A percentile compares a stretch with the other conserved stretches of the same genome.
phyloP scores from a whole-genome alignment of 169 alveolate species.

The Hepatocystis sp. region DNA sequence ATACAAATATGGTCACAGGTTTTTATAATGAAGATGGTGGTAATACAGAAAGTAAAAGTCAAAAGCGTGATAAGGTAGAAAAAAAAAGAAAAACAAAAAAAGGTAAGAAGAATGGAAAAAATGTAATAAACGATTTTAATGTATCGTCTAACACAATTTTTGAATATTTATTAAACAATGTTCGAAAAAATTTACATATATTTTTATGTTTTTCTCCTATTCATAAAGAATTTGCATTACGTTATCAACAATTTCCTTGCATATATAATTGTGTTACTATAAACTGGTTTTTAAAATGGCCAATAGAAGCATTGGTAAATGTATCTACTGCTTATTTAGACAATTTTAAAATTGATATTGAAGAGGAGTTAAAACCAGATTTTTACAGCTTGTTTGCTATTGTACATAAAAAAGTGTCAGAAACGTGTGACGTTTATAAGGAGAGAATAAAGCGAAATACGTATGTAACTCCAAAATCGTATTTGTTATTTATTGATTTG shows the following conservation, averaged over 20 bases:
- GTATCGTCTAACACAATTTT: slow-evolving; percentile 41
- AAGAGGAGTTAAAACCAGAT: slow-evolving; percentile 53
- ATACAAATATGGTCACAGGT: too few relatives aligned
- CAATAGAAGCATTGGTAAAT: slow-evolving; percentile 96
- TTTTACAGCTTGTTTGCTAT: slow-evolving; percentile 64
- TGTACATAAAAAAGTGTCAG: slow-evolving; percentile 91
- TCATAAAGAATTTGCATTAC: slow-evolving; percentile 95
- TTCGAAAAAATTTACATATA: slow-evolving; percentile 96
- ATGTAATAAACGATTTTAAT: slow-evolving; percentile 59
- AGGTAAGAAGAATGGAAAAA: slow-evolving; percentile 54
- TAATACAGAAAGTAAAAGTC: too few relatives aligned
- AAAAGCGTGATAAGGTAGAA: slow-evolving; percentile 4
- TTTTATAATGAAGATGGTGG: too few relatives aligned
- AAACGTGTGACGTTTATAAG: slow-evolving; percentile 93
- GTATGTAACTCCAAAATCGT: slow-evolving; percentile 98
- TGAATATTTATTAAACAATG: slow-evolving; percentile 93
- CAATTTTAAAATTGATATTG: slow-evolving; percentile 81
- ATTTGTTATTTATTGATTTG: slow-evolving; percentile 94
- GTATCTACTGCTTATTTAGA: slow-evolving; percentile 93
- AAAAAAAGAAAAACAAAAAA: slow-evolving; percentile 55
- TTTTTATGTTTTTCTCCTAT: slow-evolving; percentile 97
- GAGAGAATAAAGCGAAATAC: slow-evolving; percentile 96
- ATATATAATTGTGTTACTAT: slow-evolving; percentile 96
- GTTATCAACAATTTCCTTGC: slow-evolving; percentile 98
- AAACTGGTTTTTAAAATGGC: slow-evolving; percentile 98